Conservation (phyloP, 208 protist genomes). For the Trypanosoma scelopori region DNA sequence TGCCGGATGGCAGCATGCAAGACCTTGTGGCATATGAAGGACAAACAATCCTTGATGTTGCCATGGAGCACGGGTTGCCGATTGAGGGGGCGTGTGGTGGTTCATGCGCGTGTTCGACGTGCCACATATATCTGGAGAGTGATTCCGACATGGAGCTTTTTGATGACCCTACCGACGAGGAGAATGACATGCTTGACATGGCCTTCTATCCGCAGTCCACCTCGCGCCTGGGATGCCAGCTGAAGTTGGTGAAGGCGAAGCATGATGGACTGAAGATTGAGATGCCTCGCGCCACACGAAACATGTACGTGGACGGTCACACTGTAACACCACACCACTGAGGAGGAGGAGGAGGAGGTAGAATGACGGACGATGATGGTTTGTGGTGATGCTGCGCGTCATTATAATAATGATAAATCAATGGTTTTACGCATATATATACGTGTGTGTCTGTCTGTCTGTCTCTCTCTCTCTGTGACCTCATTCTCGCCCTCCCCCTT, state of each 20-base stretch:
- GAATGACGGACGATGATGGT: conserved; percentile 9
- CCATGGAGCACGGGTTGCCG: conserved; percentile 92
- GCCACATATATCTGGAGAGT: conserved; percentile 95
- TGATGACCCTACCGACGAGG: conserved; percentile 92
- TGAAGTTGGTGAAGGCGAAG: conserved; percentile 62
- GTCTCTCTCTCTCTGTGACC: not conserved
- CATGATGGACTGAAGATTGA: conserved; percentile 78
- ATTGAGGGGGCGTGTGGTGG: conserved; percentile 96
- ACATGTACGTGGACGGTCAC: conserved; percentile 93
- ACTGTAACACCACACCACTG: conserved; percentile 74
- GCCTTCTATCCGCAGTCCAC: conserved; percentile 87
- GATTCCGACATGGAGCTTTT: conserved; percentile 85
- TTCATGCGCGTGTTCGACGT: conserved; percentile 97
- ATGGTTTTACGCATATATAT: not conserved
- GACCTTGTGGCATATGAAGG: conserved; percentile 84
- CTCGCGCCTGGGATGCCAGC: conserved; percentile 88
- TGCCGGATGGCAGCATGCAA: conserved; percentile 58
- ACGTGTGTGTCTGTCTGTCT: not conserved
- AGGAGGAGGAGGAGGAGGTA: not conserved
- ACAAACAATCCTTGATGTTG: conserved; percentile 94
- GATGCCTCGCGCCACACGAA: conserved; percentile 85
- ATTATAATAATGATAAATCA: not conserved
- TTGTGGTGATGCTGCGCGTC: too few relatives aligned
- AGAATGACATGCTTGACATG: conserved; percentile 92
- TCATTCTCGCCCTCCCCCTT: too few relatives aligned